Evolutionary conservation across 1,284 basidiomycete species (phyloP).

Genomic region (Tilletia setariae): DNA sequence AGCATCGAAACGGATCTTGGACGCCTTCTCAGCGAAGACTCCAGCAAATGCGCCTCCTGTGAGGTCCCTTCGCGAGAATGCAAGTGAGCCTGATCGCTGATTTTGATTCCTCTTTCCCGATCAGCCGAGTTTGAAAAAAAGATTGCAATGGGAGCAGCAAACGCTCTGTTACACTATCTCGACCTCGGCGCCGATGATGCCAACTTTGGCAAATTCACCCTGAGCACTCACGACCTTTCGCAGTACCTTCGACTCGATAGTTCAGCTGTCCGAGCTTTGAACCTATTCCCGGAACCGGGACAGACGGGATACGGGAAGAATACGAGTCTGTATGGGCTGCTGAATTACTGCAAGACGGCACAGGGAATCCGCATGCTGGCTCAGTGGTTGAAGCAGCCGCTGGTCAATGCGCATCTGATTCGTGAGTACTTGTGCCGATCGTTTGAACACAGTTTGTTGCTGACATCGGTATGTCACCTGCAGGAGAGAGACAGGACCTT

Average conservation of each 20-base stretch:
- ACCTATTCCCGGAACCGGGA: conserved; percentile 68
- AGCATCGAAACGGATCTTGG: conserved; percentile 81
- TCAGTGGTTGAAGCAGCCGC: conserved; percentile 93
- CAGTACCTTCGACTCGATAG: conserved; percentile 96
- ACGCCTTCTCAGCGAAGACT: conserved; percentile 62
- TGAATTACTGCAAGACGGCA: conserved; percentile 94
- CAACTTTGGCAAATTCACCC: conserved; percentile 76
- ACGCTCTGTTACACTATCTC: conserved; percentile 80
- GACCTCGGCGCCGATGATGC: conserved; percentile 74
- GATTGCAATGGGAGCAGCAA: conserved; percentile 72
- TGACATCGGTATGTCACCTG: background rate
- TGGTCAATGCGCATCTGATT: conserved; percentile 91
- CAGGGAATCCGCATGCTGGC: conserved; percentile 88
- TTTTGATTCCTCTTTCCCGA: background rate
- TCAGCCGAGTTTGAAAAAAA: conserved; percentile 76
- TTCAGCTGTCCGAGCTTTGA: conserved; percentile 85
- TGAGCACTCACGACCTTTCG: conserved; percentile 83
- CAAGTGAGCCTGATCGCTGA: conserved; percentile 29
- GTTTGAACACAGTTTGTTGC: background rate
- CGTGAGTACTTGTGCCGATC: conserved; percentile 60
- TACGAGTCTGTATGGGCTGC: conserved; percentile 73
- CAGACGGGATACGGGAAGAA: conserved; percentile 32
- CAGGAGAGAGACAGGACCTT: conserved; percentile 66
- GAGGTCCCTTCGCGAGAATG: conserved; percentile 55
- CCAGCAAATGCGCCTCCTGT: conserved; percentile 22